Base-by-base conservation (phyloP, 441 rosid species). In the Euphorbia neoarborescens region DNA sequence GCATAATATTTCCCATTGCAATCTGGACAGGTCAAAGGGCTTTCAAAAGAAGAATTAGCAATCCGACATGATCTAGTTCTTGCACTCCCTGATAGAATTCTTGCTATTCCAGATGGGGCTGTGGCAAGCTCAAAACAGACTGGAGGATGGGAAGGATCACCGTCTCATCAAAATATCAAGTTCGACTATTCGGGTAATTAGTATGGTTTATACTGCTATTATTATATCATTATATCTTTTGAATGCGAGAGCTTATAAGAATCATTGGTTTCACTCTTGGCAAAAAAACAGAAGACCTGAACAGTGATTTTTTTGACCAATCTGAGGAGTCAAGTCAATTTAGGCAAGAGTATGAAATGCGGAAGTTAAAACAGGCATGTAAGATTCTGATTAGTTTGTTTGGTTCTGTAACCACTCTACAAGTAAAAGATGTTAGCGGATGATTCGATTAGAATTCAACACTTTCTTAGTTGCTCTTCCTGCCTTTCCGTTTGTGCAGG, bases 321-420 rank as follows among this genome's bases (percentile, higher is more conserved):
- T 75, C 84, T 57, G 83, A 89, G 71, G 86, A 83, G 77, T 89
- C 96, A 2, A 87, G 85, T 68, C 86, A 85, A 63, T 88, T 89
- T 78, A 86, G 79, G 79, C 90, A 91, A 79, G 96, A 91, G 76
- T 88, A 79, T 83, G 97, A 93, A 80, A 89, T 86, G 93, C 83
- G 96, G 58, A 93, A 71, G 80, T 75, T 85, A 65, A 91, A 87
- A 70, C 97, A 88, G 97, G 96, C 85, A 85, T 81, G 89, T 78
- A 60, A 42, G 72, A 54, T 69, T 71, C 58, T 73, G 40, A 64
- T 19, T 75, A 58, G 20, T 63, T 64, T 63, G 38, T 59, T 53
- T 71, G 60, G 27, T 48, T 30, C 63, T 56, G 13, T 59, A 27
- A 59, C 1, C 30, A 12, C 13, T 32, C 34, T 54, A 35, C 30